These are phyloP conservation scores for Boletus holoroseus DNA, from an alignment of 1,284 basidiomycete genomes.

Conservation along the genomic window DNA sequence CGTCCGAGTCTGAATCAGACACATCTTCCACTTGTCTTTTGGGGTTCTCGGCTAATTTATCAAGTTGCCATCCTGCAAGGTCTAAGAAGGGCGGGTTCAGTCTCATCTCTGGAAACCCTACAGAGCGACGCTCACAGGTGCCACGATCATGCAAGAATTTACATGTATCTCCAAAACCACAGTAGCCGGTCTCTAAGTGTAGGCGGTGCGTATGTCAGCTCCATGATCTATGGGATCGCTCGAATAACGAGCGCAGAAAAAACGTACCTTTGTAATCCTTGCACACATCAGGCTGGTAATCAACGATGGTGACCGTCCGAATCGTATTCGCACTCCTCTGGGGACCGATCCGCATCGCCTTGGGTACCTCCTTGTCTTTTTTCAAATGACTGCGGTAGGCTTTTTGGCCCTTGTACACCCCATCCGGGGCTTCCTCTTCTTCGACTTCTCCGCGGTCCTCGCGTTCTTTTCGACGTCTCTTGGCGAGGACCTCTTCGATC, in stretches of 20 bases:
- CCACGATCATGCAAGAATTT: slow-evolving; percentile 91
- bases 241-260: slow-evolving; percentile 25
- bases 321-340: slow-evolving; percentile 82
- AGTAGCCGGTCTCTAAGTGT: slow-evolving; percentile 88
- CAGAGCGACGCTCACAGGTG: slow-evolving; percentile 55
- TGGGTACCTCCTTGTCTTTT: slow-evolving; percentile 76
- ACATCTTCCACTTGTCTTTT: slow-evolving; percentile 54
- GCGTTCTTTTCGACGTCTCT: slow-evolving; percentile 52
- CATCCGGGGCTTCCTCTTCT: slow-evolving; percentile 71
- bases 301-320: slow-evolving; percentile 89
- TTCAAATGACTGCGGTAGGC: slow-evolving; percentile 81
- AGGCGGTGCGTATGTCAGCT: slow-evolving; percentile 16
- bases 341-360: slow-evolving; percentile 86
- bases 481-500: slow-evolving; percentile 65
- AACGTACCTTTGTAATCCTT: slow-evolving; percentile 93
- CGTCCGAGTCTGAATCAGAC: slow-evolving; percentile 64
- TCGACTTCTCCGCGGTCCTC: slow-evolving; percentile 52
- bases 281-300: slow-evolving; percentile 99
- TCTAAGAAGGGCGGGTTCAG: slow-evolving; percentile 51
- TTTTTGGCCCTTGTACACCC: slow-evolving; percentile 81
- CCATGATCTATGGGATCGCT: slow-evolving; percentile 14
- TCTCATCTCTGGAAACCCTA: slow-evolving; percentile 1
- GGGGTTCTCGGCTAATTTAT: slow-evolving; percentile 72
- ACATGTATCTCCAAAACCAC: slow-evolving; percentile 98
- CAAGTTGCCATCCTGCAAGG: slow-evolving; percentile 96